Evolutionary conservation across 1,284 basidiomycete species (phyloP).

Genomic region (Apiotrichum siamense): DNA sequence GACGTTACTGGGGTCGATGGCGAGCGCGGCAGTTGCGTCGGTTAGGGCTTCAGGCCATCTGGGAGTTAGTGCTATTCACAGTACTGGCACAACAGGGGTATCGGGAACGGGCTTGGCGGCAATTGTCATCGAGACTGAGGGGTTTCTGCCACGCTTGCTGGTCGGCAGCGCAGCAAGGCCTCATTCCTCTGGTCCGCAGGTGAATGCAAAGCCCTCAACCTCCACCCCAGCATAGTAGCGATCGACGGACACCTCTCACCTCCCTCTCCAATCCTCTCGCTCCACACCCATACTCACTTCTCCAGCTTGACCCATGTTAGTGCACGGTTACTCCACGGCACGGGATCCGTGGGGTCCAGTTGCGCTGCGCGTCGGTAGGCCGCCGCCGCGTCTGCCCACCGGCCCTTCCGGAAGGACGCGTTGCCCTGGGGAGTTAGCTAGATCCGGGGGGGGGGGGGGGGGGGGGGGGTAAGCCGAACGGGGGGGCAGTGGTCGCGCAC

Average conservation of each 20-base stretch:
- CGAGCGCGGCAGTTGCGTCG: slow-evolving; percentile 39
- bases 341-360: slow-evolving; percentile 30
- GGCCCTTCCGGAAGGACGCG: slow-evolving; percentile 41
- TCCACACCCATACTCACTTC: slow-evolving; percentile 26
- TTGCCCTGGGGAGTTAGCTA: slow-evolving; percentile 33
- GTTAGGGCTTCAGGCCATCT: slow-evolving; percentile 41
- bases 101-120: too few relatives aligned
- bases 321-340: slow-evolving; percentile 41
- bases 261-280: background rate
- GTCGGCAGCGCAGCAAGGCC: too few relatives aligned
- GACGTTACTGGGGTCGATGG: slow-evolving; percentile 22
- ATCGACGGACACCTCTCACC: too few relatives aligned
- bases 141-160: too few relatives aligned
- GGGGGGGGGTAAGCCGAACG: too few relatives aligned
- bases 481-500: too few relatives aligned
- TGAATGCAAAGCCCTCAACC: too few relatives aligned
- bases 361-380: slow-evolving; percentile 39
- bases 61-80: background rate
- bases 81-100: too few relatives aligned
- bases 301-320: slow-evolving; percentile 45
- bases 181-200: too few relatives aligned
- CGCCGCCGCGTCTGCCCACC: slow-evolving; percentile 39
- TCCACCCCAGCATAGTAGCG: too few relatives aligned
- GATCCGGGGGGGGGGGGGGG: too few relatives aligned
- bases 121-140: background rate